Base-by-base conservation (phyloP, 306 rosid genomes). In the Acmispon strigosus region DNA sequence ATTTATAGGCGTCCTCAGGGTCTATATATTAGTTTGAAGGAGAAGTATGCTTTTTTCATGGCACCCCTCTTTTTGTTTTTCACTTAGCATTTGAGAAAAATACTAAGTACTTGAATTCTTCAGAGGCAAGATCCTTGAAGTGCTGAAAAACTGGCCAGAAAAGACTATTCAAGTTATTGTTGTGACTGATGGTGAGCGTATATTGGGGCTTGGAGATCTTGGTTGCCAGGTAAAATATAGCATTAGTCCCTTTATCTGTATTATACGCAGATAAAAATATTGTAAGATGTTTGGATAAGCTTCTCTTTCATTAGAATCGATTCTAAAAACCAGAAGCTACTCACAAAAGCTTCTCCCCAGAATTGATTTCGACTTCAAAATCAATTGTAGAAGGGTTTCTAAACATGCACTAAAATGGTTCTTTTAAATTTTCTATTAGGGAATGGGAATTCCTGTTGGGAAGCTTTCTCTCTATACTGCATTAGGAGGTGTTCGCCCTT, bases 381-480 rank as follows among this genome's bases (percentile, higher is more conserved):
- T 32, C 7, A 32, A 32, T 32, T 32, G 37, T 32, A 32, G 7
- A 5, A 32, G 8, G 7, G 37, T 32, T 32, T 32, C 37, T 5
- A 32, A 0, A 32, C 37, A 27, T 32, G 8, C 8, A 6, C 37
- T 65, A 57, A 76, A 69, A 8, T 50, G 34, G 10, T 51, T 47
- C 2, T 36, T 74, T 62, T 27, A 3, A 18, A 69, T 45, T 58
- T 65, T 74, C 29, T 63, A 53, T 61, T 76, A 93, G 98, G 98
- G 98, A 18, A 94, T 94, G 98, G 98, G 98, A 13, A 94, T 94
- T 83, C 98, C 98, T 36, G 98, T 94, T 44, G 98, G 98, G 51
- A 94, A 94, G 78, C 97, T 94, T 52, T 89, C 98, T 80, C 83
- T 94, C 78, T 94, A 94, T 69, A 90, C 97, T 27, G 98, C 98